Evolutionary conservation across 805 yeast genomes (phyloP).

Genomic region (Wickerhamiella azymoides): DNA sequence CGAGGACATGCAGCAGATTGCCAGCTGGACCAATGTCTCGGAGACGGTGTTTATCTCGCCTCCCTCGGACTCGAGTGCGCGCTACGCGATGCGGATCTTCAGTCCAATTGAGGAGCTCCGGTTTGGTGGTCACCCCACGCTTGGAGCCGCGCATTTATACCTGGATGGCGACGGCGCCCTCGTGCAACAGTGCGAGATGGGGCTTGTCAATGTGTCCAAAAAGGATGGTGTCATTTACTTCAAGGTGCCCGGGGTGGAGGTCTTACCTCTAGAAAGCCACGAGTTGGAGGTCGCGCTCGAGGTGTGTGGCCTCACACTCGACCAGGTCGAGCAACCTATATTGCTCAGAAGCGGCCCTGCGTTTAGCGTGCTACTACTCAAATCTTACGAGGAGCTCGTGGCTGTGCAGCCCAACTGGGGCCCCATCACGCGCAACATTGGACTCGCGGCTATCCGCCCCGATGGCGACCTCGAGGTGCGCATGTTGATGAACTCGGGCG

Average conservation of each 20-base stretch:
- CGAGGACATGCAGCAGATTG: slow-evolving; percentile 34
- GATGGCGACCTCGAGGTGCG: neutral
- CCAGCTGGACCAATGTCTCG: slow-evolving; percentile 48
- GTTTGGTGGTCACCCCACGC: slow-evolving; percentile 52
- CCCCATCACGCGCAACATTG: neutral
- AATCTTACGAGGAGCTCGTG: slow-evolving; percentile 10
- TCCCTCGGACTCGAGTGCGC: slow-evolving; percentile 29
- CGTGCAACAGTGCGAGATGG: slow-evolving; percentile 15
- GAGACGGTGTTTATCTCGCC: slow-evolving; percentile 40
- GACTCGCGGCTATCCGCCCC: neutral
- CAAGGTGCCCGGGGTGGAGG: slow-evolving; percentile 1
- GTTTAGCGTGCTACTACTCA: slow-evolving; percentile 3
- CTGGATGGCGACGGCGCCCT: slow-evolving; percentile 9
- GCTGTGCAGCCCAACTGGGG: slow-evolving; percentile 14
- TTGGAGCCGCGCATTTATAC: slow-evolving; percentile 27
- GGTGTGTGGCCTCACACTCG: slow-evolving; percentile 5
- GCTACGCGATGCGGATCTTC: slow-evolving; percentile 39
- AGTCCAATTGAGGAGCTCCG: slow-evolving; percentile 36
- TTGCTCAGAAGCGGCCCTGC: slow-evolving; percentile 1
- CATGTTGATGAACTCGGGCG: neutral
- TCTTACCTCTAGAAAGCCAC: neutral
- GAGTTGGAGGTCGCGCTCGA: neutral
- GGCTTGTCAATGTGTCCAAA: slow-evolving; percentile 27
- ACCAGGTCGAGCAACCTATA: slow-evolving; percentile 13
- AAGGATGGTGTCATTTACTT: slow-evolving; percentile 25